Conservation (phyloP, 2,329 filamentous ascomycete species). For the Botrytis elliptica region DNA sequence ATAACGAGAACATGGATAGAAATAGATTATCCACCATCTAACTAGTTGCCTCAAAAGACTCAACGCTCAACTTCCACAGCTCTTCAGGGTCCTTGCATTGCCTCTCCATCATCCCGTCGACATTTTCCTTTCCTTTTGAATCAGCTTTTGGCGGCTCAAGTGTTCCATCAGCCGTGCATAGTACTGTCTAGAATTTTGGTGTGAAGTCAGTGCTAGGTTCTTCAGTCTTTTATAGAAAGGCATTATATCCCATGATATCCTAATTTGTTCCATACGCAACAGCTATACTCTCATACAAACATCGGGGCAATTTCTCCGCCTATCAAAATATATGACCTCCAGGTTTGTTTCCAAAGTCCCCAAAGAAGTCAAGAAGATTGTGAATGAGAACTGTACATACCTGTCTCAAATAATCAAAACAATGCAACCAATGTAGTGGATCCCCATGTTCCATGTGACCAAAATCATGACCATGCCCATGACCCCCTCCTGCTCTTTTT, state of each 20-base stretch:
- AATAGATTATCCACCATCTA: neutral
- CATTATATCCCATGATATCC: neutral
- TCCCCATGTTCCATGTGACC: constrained; percentile 14
- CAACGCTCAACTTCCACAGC: constrained; percentile 10
- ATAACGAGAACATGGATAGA: neutral
- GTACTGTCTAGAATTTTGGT: neutral
- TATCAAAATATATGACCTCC: neutral
- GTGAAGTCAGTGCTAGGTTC: neutral
- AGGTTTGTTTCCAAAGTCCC: neutral
- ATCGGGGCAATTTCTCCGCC: no score
- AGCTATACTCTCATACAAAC: no score
- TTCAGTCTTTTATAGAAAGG: neutral
- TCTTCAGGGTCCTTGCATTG: constrained; percentile 6
- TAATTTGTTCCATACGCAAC: no score
- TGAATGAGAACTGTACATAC: neutral
- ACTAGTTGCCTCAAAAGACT: constrained; percentile 2
- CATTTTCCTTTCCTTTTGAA: constrained; percentile 7
- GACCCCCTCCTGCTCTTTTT: neutral
- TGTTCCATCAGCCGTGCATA: constrained; percentile 17
- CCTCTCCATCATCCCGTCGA: constrained; percentile 17
- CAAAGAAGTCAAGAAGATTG: neutral
- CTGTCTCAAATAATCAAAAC: constrained; percentile 24
- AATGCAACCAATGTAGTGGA: constrained; percentile 21
- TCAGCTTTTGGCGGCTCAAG: constrained; percentile 14
- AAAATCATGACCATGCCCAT: constrained; percentile 10